Evolutionary conservation across 306 rosid species (phyloP), one percentile per base, ranked within the genome.

Genomic region (Cucumis melo): DNA sequence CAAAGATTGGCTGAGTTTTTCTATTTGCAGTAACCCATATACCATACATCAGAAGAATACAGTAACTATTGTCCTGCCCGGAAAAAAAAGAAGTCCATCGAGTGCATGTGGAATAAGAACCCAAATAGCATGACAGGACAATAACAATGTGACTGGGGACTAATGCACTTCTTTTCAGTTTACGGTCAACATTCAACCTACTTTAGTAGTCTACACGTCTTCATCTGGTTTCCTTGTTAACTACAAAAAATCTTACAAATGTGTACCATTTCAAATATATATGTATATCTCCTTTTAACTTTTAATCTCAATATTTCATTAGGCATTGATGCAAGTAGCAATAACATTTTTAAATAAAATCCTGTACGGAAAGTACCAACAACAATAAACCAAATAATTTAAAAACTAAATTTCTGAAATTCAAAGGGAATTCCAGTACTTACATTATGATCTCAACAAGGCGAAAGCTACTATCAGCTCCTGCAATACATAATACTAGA

Each of bases 401-500:
- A 20, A 58, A 17, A 41, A 36, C 71, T 41, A 41, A 60, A 42
- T 57, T 21, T 16, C 41, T 9, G 54, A 29, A 3, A 77, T 17
- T 57, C 46, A 67, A 66, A 77, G 71, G 56, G 81, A 87, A 74
- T 44, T 74, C 65, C 76, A 79, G 74, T 77, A 89, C 96, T 80
- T 80, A 91, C 99, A 55, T 73, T 65, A 78, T 84, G 79, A 83
- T 84, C 86, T 94, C 99, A 79, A 92, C 84, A 79, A 94, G 91
- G 74, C 97, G 96, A 85, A 92, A 94, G 85, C 93, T 94, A 88
- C 99, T 76, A 89, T 94, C 99, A 77, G 96, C 96, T 81, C 99
- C 99, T 76, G 98, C 98, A 82, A 94, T 88, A 93, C 99, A 94
- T 77, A 94, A 85, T 51, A 92, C 92, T 78, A 90, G 78, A 38